Evolutionary conservation across 106 monocot genomes (phyloP).

Genomic region (Dioscorea zingiberensis): DNA sequence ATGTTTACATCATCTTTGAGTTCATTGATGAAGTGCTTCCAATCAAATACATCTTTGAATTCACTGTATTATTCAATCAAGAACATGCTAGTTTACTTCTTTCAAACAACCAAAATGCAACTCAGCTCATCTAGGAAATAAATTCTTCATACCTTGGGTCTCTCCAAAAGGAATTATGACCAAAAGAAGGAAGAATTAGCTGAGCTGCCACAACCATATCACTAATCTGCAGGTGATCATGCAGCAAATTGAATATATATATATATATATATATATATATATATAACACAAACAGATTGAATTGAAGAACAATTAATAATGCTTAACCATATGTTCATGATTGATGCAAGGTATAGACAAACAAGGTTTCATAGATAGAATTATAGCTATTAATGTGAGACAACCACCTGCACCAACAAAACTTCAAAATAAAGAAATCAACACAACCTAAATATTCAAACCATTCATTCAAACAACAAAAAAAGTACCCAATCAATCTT

Average conservation of each 20-base stretch:
- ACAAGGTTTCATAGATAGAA: no score
- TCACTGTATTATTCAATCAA: constrained; percentile 22
- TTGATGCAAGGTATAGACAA: no score
- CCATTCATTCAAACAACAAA: no score
- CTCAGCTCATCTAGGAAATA: no score
- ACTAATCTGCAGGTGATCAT: constrained; percentile 33
- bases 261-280: no score
- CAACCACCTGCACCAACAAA: no score
- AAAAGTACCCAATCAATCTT: no score
- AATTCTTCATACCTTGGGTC: constrained; percentile 34
- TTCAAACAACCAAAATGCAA: not conserved
- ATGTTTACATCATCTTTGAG: constrained; percentile 49
- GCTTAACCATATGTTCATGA: no score
- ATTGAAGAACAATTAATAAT: not conserved
- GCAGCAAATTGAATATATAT: not conserved
- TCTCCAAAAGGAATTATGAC: constrained; percentile 66
- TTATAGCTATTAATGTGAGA: no score
- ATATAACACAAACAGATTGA: no score
- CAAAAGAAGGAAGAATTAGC: constrained; percentile 53
- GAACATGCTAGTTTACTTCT: not conserved
- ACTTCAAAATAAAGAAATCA: no score
- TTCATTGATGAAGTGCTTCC: constrained; percentile 40
- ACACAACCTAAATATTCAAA: no score
- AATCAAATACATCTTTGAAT: constrained; percentile 66
- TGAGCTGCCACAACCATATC: constrained; percentile 71